Percentiles rank a stretch among this genome's conserved stretches.
Evolutionary conservation across 352 stramenopile genomes (phyloP).

Genomic region (Pythium phragmitis): DNA sequence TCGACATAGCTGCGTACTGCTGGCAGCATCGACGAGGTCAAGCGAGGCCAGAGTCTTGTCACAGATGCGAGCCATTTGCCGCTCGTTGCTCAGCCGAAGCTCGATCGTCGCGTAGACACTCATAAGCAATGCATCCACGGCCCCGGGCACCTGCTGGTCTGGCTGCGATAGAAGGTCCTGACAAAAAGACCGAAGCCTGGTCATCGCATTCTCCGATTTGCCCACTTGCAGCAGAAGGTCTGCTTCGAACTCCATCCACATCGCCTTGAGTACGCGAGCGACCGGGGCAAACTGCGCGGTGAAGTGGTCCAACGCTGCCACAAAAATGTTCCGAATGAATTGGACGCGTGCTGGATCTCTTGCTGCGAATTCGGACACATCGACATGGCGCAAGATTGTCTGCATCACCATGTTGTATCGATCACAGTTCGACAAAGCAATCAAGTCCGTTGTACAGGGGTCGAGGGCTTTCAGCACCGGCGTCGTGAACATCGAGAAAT

Average conservation of each 20-base stretch:
- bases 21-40: neutral
- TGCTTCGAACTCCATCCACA: conserved; percentile 25
- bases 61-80: conserved; percentile 51
- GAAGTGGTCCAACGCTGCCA: conserved; percentile 1
- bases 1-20: conserved; percentile 3
- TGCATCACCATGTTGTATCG: conserved; percentile 12
- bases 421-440: conserved; percentile 10
- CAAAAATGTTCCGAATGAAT: conserved; percentile 27
- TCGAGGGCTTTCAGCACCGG: conserved; percentile 48
- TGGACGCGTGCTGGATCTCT: conserved; percentile 17
- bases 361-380: neutral
- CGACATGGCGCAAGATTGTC: neutral
- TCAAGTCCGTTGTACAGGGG: conserved; percentile 3
- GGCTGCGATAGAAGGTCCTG: conserved; percentile 14
- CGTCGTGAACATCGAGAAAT: conserved; percentile 29
- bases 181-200: conserved; percentile 16
- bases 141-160: neutral
- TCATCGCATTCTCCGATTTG: neutral
- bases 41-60: conserved; percentile 39
- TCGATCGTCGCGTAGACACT: conserved; percentile 54
- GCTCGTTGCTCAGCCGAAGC: conserved; percentile 37
- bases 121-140: conserved; percentile 15
- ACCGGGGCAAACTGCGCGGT: conserved; percentile 18
- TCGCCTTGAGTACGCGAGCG: conserved; percentile 44
- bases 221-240: conserved; percentile 2